Evolutionary conservation across 345 rosid genomes (phyloP).

Genomic region (Salix viminalis): DNA sequence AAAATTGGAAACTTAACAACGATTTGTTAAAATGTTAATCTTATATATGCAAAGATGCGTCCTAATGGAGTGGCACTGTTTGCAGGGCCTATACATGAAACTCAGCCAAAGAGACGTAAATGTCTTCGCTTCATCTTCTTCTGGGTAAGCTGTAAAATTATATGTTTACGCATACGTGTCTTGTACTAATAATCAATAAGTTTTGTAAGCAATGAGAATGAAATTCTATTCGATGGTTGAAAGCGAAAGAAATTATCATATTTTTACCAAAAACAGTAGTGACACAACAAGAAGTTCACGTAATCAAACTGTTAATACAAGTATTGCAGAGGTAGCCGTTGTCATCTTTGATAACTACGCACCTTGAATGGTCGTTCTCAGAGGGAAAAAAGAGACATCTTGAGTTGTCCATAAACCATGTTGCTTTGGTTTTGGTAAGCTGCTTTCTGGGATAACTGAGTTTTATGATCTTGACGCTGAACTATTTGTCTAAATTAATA

Average conservation of each 20-base stretch:
- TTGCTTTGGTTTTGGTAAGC: not conserved
- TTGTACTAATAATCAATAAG: not conserved
- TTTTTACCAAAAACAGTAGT: not conserved
- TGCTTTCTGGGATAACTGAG: not conserved
- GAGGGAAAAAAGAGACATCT: no score
- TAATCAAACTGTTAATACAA: not conserved
- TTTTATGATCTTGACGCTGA: no score
- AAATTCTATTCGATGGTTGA: not conserved
- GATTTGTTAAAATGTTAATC: not conserved
- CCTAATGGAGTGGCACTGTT: conserved; percentile 7
- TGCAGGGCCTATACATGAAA: conserved; percentile 86
- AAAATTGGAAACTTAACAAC: not conserved
- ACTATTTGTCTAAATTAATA: no score
- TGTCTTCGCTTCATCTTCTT: conserved; percentile 21
- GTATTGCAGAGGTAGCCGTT: not conserved
- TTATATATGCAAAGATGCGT: not conserved
- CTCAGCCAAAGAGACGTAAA: conserved; percentile 44
- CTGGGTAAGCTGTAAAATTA: conserved; percentile 29
- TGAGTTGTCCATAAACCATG: not conserved
- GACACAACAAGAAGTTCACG: not conserved
- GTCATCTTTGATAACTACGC: not conserved
- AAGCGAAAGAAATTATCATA: not conserved
- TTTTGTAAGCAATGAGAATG: conserved; percentile 2
- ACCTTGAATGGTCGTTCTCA: not conserved
- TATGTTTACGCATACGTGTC: not conserved